These are phyloP conservation scores for Plasmodium blacklocki DNA, from an alignment of 169 alveolate genomes.

Conservation along the genomic window DNA sequence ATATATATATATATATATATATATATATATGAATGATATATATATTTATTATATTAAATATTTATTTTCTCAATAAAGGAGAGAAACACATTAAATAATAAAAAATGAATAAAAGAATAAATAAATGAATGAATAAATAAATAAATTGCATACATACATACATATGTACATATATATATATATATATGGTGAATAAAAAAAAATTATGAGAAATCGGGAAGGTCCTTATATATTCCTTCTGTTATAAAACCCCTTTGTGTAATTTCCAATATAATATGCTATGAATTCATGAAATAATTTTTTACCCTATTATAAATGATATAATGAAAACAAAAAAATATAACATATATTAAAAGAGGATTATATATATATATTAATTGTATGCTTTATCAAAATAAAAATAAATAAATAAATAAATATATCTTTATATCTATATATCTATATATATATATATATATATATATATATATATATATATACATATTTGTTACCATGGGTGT, in stretches of 20 bases:
- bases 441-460: neutral
- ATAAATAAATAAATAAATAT: constrained; percentile 2
- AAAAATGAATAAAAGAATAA: neutral
- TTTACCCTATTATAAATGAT: constrained; percentile 27
- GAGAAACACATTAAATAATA: neutral
- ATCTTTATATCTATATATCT: neutral
- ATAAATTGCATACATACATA: too few species aligned
- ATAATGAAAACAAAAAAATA: neutral
- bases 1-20: too few species aligned
- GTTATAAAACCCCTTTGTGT: too few species aligned
- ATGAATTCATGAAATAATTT: constrained; percentile 48
- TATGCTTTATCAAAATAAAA: neutral
- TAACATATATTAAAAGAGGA: neutral
- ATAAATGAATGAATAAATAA: too few species aligned
- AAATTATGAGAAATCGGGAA: too few species aligned
- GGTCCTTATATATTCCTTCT: too few species aligned
- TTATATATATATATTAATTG: neutral
- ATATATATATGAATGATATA: too few species aligned
- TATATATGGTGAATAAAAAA: too few species aligned
- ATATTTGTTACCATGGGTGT: constrained; percentile 78
- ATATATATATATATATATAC: constrained; percentile 11
- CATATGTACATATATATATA: too few species aligned
- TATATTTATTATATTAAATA: too few species aligned
- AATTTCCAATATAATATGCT: neutral
- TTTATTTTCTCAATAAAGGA: too few species aligned